phyloP scores from a whole-genome alignment of 495 filamentous ascomycete species.

The Neurospora africana region DNA sequence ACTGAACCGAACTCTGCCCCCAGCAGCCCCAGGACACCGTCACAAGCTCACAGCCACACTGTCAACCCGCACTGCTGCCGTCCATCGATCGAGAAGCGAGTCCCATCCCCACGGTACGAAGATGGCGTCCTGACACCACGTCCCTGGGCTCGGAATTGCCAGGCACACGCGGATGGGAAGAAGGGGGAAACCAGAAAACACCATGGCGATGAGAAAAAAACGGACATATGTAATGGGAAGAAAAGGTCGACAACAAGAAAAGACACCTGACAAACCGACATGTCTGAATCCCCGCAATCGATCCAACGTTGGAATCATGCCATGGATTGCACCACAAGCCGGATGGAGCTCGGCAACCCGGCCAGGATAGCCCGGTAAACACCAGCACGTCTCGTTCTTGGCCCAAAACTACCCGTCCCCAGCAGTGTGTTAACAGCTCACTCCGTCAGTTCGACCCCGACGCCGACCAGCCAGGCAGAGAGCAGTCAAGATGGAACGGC shows the following conservation, averaged over 20 bases:
- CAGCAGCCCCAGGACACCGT: not conserved
- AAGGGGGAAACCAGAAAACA: constrained; percentile 6
- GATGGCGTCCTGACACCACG: not conserved
- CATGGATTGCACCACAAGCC: not conserved
- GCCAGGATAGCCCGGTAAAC: not conserved
- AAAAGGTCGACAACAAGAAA: not conserved
- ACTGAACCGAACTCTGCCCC: not conserved
- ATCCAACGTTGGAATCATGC: not conserved
- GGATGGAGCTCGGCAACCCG: not conserved
- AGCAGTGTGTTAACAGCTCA: not conserved
- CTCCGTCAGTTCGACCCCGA: not conserved
- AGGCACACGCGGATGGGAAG: constrained; percentile 9
- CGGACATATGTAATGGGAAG: not conserved
- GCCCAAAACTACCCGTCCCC: not conserved
- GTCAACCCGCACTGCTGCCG: not conserved
- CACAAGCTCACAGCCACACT: not conserved
- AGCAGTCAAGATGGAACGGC: not conserved
- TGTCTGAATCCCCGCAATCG: not conserved
- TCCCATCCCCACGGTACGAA: not conserved
- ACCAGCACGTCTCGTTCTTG: not conserved
- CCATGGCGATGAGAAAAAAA: not conserved
- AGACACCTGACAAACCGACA: not conserved
- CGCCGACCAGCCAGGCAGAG: not conserved
- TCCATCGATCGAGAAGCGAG: constrained; percentile 1
- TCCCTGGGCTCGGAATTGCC: not conserved